phyloP scores from a whole-genome alignment of 2,329 filamentous ascomycete genomes.

The Exophiala oligosperma region DNA sequence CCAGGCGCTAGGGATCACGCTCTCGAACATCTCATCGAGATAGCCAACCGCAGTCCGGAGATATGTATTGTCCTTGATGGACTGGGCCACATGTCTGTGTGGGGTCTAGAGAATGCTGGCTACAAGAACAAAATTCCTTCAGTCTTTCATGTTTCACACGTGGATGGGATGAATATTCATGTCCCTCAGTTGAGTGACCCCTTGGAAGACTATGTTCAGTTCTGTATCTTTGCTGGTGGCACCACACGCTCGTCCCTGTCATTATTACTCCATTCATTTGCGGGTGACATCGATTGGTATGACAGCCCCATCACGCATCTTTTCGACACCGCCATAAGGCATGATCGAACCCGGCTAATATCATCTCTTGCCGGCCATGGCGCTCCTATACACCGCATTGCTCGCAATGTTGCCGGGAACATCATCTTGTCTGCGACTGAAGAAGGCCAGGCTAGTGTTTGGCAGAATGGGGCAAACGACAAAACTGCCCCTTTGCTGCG shows the following conservation, averaged over 20 bases:
- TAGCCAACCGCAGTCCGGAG: slow-evolving; percentile 83
- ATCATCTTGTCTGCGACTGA: slow-evolving; percentile 79
- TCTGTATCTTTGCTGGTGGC: slow-evolving; percentile 70
- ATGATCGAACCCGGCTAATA: slow-evolving; percentile 60
- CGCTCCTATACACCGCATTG: slow-evolving; percentile 76
- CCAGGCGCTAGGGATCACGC: slow-evolving; percentile 67
- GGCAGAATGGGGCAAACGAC: slow-evolving; percentile 59
- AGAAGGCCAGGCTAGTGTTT: slow-evolving; percentile 77
- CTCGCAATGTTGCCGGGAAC: slow-evolving; percentile 78
- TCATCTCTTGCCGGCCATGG: slow-evolving; percentile 83
- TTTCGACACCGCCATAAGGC: slow-evolving; percentile 66
- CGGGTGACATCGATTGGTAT: slow-evolving; percentile 80
- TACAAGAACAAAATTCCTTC: slow-evolving; percentile 66
- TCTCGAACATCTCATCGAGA: slow-evolving; percentile 78
- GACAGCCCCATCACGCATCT: slow-evolving; percentile 75
- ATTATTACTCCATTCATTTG: slow-evolving; percentile 79
- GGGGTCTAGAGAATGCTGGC: slow-evolving; percentile 86
- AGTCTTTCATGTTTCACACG: slow-evolving; percentile 83
- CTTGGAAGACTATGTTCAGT: slow-evolving; percentile 62
- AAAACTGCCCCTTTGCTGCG: slow-evolving; percentile 19
- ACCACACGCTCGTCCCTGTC: slow-evolving; percentile 64
- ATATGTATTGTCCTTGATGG: slow-evolving; percentile 83
- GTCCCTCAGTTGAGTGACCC: slow-evolving; percentile 34
- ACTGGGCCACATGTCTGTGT: slow-evolving; percentile 83
- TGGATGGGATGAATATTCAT: slow-evolving; percentile 57